A percentile compares a stretch with the other conserved stretches of the same genome.
phyloP scores from a whole-genome alignment of 2,329 filamentous ascomycete species.

The Hypoxylon sp. region DNA sequence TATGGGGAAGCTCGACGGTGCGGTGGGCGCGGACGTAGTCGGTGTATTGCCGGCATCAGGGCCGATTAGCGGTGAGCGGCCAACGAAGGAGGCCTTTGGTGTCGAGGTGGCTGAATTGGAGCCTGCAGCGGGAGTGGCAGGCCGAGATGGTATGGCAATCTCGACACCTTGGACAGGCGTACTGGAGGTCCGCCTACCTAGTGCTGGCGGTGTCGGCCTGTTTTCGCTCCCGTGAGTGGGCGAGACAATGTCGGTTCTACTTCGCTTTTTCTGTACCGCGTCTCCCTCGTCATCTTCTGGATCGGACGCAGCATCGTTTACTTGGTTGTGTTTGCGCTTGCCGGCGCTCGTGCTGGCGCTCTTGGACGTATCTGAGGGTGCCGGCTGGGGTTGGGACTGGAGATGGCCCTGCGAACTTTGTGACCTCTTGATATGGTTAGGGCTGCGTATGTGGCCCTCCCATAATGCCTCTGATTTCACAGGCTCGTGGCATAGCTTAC shows the following conservation, averaged over 20 bases:
- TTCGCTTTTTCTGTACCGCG: constrained; percentile 55
- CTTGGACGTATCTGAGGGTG: constrained; percentile 31
- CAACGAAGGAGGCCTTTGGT: constrained; percentile 49
- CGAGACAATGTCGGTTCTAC: constrained; percentile 48
- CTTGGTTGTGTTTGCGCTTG: constrained; percentile 44
- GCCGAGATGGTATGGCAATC: constrained; percentile 69
- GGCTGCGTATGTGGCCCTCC: constrained; percentile 66
- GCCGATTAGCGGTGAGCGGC: constrained; percentile 50
- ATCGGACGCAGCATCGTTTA: constrained; percentile 43
- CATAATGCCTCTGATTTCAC: constrained; percentile 73
- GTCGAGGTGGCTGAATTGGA: constrained; percentile 55
- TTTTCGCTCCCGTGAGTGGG: constrained; percentile 33
- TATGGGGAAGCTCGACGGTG: constrained; percentile 29
- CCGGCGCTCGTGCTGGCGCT: constrained; percentile 27
- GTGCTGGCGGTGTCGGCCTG: constrained; percentile 52
- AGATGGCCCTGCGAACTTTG: constrained; percentile 37
- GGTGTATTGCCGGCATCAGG: constrained; percentile 25
- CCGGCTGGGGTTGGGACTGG: constrained; percentile 36
- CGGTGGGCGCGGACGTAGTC: constrained; percentile 15
- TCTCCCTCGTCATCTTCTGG: constrained; percentile 45
- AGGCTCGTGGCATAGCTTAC: constrained; percentile 69
- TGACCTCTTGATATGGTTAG: constrained; percentile 54
- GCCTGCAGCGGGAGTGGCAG: constrained; percentile 63
- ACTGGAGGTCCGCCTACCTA: constrained; percentile 57
- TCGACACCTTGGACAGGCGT: constrained; percentile 65